Evolutionary conservation across 179 eudicot species (phyloP), one percentile per base, ranked within the genome.

Genomic region (Spinacia oleracea): DNA sequence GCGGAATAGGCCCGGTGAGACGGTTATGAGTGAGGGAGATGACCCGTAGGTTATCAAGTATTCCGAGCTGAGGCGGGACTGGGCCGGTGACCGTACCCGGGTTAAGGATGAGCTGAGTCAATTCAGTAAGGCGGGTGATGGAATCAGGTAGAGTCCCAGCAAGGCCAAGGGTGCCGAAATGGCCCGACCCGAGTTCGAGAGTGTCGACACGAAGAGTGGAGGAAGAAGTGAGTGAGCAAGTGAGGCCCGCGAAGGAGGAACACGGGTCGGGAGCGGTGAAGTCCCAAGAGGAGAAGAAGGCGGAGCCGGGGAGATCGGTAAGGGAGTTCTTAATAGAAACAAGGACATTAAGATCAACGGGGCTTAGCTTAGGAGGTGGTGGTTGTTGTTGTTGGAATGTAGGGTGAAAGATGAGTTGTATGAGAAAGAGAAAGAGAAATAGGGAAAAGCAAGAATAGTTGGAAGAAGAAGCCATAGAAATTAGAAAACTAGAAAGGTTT

Each of bases 201-300:
- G 83, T 18, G 72, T 85, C 72, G 74, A 91, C 88, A 5, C 90
- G 88, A 31, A 60, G 50, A 0, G 70, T 67, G 9, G 21, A 51
- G 6, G 35, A 86, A 77, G 82, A 80, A 82, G 67, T 58, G 67
- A 2, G 60, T 2, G 90, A 81, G 79, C 96, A 91, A 45, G 87
- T 81, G 20, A 91, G 69, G 32, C 96, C 96, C 66, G 88, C 15
- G 64, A 89, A 89, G 27, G 88, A 14, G 32, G 89, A 78, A 81
- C 90, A 89, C 10, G 89, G 87, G 73, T 88, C 85, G 0, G 81
- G 80, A 9, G 86, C 51, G 70, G 90, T 45, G 84, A 88, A 87
- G 84, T 89, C 75, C 96, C 96, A 91, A 31, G 89, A 59, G 68
- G 91, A 86, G 88, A 91, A 88, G 88, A 91, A 91, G 9, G 78